Evolutionary conservation across 1,139 yeast genomes (phyloP).

Genomic region (Debaryomycetaceae sp.): DNA sequence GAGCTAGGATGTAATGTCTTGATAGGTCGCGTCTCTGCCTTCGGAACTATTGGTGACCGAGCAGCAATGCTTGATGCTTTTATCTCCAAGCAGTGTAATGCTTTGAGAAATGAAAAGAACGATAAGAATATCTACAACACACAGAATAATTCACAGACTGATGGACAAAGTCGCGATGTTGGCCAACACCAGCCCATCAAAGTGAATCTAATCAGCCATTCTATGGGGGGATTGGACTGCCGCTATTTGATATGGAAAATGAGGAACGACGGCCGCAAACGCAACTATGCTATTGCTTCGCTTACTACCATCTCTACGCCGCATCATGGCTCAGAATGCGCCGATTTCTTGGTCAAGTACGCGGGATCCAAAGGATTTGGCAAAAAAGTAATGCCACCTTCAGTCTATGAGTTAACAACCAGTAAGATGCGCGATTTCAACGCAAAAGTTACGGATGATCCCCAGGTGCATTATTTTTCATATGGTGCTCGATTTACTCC

Average conservation of each 20-base stretch:
- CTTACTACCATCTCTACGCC: constrained; percentile 83
- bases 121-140: constrained; percentile 21
- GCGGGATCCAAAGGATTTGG: constrained; percentile 8
- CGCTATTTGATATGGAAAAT: constrained; percentile 59
- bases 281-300: constrained; percentile 45
- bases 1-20: constrained; percentile 56
- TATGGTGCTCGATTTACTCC: constrained; percentile 73
- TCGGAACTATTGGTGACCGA: constrained; percentile 63
- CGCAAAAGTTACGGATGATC: constrained; percentile 37
- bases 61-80: constrained; percentile 48
- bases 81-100: constrained; percentile 32
- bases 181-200: constrained; percentile 21
- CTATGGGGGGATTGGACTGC: constrained; percentile 91
- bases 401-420: constrained; percentile 52
- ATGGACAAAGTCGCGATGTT: constrained; percentile 5
- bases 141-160: constrained; percentile 3
- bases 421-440: constrained; percentile 44
- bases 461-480: constrained; percentile 62
- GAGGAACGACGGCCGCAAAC: constrained; percentile 13
- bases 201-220: constrained; percentile 76
- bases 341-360: constrained; percentile 48
- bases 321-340: constrained; percentile 78
- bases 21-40: constrained; percentile 74
- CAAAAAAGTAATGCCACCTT: constrained; percentile 28
- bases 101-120: constrained; percentile 16